Evolutionary conservation across 2,329 filamentous ascomycete genomes (phyloP).

Genomic region (Neurospora crassa): DNA sequence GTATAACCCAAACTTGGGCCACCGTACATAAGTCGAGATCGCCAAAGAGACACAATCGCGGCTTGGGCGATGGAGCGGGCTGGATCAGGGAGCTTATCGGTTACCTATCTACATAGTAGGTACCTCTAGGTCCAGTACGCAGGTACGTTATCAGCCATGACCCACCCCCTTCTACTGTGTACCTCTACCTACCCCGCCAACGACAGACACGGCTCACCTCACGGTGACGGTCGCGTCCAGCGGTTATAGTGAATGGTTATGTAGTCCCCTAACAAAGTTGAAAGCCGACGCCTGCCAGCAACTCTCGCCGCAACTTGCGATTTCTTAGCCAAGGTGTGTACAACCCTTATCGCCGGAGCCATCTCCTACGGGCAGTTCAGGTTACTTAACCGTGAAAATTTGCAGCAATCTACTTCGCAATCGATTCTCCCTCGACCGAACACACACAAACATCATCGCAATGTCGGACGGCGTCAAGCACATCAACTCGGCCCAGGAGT

Average conservation of each 20-base stretch:
- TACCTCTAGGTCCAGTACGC: no score
- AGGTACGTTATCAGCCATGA: neutral
- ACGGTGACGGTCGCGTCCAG: neutral
- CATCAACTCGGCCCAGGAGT: slow-evolving; percentile 35
- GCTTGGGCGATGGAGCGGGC: neutral
- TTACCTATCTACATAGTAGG: neutral
- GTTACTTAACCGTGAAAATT: neutral
- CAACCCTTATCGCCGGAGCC: neutral
- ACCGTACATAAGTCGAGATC: neutral
- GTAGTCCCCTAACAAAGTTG: no score
- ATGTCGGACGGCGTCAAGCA: slow-evolving; percentile 23
- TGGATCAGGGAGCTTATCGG: neutral
- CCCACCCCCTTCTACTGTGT: neutral
- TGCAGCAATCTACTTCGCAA: neutral
- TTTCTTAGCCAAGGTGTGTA: neutral
- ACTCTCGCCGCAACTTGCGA: neutral
- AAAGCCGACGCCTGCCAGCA: neutral
- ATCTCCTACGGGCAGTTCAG: neutral
- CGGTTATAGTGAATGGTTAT: neutral
- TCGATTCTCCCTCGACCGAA: neutral
- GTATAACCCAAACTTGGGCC: no score
- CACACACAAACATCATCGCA: slow-evolving; percentile 1
- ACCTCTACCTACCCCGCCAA: neutral
- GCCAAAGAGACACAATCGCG: neutral
- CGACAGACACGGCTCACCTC: neutral